These are phyloP conservation scores for Wickerhamiella cacticola DNA, from an alignment of 805 yeast genomes.

Conservation along the genomic window DNA sequence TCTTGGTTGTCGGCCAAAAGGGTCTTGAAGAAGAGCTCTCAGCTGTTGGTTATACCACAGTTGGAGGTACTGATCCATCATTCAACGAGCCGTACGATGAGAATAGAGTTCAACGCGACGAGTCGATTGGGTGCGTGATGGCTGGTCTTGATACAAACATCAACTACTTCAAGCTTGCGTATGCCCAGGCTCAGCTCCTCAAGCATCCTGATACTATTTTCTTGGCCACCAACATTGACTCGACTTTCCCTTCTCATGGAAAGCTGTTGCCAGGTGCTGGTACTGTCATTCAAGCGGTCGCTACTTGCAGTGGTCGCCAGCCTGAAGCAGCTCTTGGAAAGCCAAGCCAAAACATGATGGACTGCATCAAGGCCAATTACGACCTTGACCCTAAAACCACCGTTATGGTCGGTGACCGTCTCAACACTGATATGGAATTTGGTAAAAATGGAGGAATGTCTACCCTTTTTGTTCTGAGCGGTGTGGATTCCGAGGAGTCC, in stretches of 20 bases:
- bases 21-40: slow-evolving; percentile 75
- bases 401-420: slow-evolving; percentile 89
- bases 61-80: slow-evolving; percentile 74
- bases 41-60: slow-evolving; percentile 56
- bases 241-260: slow-evolving; percentile 87
- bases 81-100: slow-evolving; percentile 37
- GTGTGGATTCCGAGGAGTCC: slow-evolving; percentile 68
- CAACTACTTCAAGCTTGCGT: slow-evolving; percentile 71
- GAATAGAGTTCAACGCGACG: slow-evolving; percentile 40
- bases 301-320: slow-evolving; percentile 61
- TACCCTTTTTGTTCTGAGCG: slow-evolving; percentile 79
- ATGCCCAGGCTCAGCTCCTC: slow-evolving; percentile 67
- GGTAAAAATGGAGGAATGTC: slow-evolving; percentile 80
- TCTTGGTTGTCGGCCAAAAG: slow-evolving; percentile 79
- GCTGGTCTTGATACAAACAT: slow-evolving; percentile 71
- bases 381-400: slow-evolving; percentile 44
- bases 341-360: slow-evolving; percentile 82
- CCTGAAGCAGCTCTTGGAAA: slow-evolving; percentile 83
- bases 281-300: slow-evolving; percentile 65
- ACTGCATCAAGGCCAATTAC: slow-evolving; percentile 61
- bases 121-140: slow-evolving; percentile 71
- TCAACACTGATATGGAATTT: slow-evolving; percentile 89
- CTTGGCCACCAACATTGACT: slow-evolving; percentile 88
- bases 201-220: slow-evolving; percentile 50
- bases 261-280: slow-evolving; percentile 91